Evolutionary conservation across 768 basidiomycete species (phyloP).

Genomic region (Lentinula guzmanii): DNA sequence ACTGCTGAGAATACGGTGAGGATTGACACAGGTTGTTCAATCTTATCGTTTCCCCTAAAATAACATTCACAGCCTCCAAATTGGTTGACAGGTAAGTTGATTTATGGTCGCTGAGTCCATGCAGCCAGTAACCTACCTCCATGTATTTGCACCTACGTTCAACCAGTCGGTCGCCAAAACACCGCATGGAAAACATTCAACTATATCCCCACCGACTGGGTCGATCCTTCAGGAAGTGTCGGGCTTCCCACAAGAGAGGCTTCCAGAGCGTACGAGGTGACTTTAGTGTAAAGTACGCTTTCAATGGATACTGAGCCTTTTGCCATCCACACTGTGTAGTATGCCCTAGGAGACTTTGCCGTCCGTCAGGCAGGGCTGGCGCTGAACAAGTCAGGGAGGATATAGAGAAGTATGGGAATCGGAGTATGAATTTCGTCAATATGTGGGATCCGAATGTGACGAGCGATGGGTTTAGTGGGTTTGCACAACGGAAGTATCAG

Average conservation of each 20-base stretch:
- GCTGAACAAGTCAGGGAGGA: slow-evolving; percentile 31
- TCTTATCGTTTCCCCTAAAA: background rate
- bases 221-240: slow-evolving; percentile 39
- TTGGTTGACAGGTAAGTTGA: slow-evolving; percentile 34
- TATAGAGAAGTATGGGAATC: slow-evolving; percentile 37
- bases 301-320: background rate
- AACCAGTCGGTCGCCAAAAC: slow-evolving; percentile 40
- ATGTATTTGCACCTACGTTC: background rate
- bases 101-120: background rate
- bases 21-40: background rate
- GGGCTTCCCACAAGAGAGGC: slow-evolving; percentile 46
- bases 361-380: slow-evolving; percentile 44
- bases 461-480: slow-evolving; percentile 42
- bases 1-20: slow-evolving; percentile 47
- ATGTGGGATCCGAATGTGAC: slow-evolving; percentile 41
- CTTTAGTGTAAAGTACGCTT: background rate
- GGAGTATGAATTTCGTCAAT: slow-evolving; percentile 47
- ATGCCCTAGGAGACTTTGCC: slow-evolving; percentile 45
- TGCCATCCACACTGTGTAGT: slow-evolving; percentile 19
- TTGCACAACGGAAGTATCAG: slow-evolving; percentile 35
- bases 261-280: slow-evolving; percentile 40
- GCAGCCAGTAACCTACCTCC: background rate
- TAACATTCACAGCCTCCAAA: slow-evolving; percentile 32
- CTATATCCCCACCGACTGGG: slow-evolving; percentile 44
- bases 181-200: slow-evolving; percentile 46